A percentile compares a stretch with the other conserved stretches of the same genome.
Evolutionary conservation across 805 yeast species (phyloP).

Genomic region (Isabelozyma pseudorhagii): DNA sequence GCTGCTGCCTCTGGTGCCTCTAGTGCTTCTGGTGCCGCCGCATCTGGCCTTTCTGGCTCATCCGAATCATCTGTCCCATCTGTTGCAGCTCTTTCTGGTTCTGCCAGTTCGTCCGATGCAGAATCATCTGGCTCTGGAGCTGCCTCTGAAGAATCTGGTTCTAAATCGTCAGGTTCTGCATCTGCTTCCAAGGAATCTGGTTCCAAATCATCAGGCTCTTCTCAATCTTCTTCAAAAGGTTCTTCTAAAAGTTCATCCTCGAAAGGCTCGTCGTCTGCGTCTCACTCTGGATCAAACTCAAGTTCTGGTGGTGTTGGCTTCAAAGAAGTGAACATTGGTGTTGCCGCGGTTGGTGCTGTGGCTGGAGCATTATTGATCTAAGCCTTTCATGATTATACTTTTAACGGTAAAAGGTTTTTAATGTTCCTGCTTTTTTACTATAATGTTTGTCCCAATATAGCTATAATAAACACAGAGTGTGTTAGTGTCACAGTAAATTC

Average conservation of each 20-base stretch:
- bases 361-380: slow-evolving; percentile 25
- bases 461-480: background rate
- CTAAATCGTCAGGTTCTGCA: background rate
- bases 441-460: background rate
- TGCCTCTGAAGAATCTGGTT: background rate
- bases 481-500: too few relatives aligned
- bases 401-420: background rate
- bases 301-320: slow-evolving; percentile 6
- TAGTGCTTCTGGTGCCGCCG: background rate
- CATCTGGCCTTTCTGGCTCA: background rate
- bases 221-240: background rate
- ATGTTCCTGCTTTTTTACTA: background rate
- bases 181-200: background rate
- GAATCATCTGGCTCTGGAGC: background rate
- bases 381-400: background rate
- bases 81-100: slow-evolving; percentile 5
- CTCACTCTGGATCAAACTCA: slow-evolving; percentile 1
- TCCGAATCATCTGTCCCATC: slow-evolving; percentile 4
- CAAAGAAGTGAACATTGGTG: slow-evolving; percentile 9
- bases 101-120: slow-evolving; percentile 5
- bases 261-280: background rate
- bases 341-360: slow-evolving; percentile 20
- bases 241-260: background rate
- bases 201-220: background rate
- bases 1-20: background rate